Evolutionary conservation across 768 basidiomycete species (phyloP).

Genomic region (Boletales sp.): DNA sequence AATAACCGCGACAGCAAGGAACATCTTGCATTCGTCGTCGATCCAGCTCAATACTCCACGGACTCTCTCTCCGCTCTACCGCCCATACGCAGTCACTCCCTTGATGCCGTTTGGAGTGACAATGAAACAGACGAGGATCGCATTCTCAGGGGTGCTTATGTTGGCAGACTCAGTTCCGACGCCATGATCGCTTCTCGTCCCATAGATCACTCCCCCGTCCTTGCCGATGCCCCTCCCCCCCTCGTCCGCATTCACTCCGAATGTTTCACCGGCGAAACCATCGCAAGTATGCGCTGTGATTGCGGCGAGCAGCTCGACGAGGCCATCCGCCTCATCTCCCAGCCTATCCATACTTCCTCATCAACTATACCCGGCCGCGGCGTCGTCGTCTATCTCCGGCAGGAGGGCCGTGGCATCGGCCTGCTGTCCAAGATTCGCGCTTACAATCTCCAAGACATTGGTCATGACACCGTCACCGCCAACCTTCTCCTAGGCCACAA

Average conservation of each 20-base stretch:
- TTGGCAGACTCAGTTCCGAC: conserved; percentile 70
- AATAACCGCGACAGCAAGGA: conserved; percentile 92
- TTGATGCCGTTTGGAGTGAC: conserved; percentile 82
- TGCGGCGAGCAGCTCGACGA: conserved; percentile 99
- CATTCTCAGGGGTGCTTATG: conserved; percentile 89
- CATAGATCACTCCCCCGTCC: conserved; percentile 12
- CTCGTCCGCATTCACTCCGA: conserved; percentile 96
- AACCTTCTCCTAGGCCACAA: conserved; percentile 93
- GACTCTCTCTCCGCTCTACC: conserved; percentile 34
- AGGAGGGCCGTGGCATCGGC: conserved; percentile 97
- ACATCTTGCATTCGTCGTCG: conserved; percentile 92
- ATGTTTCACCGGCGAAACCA: conserved; percentile 97
- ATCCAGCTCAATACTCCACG: conserved; percentile 78
- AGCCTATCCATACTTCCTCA: conserved; percentile 51
- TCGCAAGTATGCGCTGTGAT: conserved; percentile 98
- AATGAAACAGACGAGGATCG: conserved; percentile 92
- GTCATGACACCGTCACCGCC: conserved; percentile 97
- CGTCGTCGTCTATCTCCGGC: conserved; percentile 90
- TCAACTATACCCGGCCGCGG: conserved; percentile 75
- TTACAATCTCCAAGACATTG: conserved; percentile 96
- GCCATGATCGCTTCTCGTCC: conserved; percentile 44
- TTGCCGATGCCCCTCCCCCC: conserved; percentile 55
- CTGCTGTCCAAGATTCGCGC: conserved; percentile 93
- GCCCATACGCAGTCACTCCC: conserved; percentile 75
- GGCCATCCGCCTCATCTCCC: conserved; percentile 85